Base-by-base conservation (phyloP, 1,139 yeast genomes). In the Nakaseomyces bracarensis region DNA sequence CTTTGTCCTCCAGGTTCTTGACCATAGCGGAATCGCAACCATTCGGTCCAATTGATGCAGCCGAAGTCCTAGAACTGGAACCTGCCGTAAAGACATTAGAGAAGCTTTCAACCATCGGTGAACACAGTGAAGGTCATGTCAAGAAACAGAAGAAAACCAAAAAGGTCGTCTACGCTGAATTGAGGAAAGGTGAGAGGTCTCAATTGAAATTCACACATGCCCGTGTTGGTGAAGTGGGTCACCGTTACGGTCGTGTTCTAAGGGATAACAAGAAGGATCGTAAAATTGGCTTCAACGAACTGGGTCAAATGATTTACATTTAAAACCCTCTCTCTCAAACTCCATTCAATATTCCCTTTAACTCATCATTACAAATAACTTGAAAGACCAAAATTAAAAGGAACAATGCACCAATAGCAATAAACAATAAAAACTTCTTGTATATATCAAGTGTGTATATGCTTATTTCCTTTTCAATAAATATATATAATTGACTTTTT, bases 11-110 rank as follows among this genome's bases (percentile, higher is more conserved):
- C 53, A 73, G 94, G 51, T 89, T 87, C 68, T 67, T 86, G 60
- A 82, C 94, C 18, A 81, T 91, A 60, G 91, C 96, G 11, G 97
- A 91, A 66, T 79, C 89, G 16, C 94, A 87, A 65, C 95, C 96
- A n/a, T 89, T 89, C 63, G 96, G 96, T 4, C 95, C 97, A 6
- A 74, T 87, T 7, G 97, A 91, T 59, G 96, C 98, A n/a, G 96
- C 98, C 40, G 69, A 77, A 47, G 74, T 83, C 36, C 76, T 85
- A 52, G 87, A 75, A 37, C 71, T 89, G 50, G 91, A 85, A 60
- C 94, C 95, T 16, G 96, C 97, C 33, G 74, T 77, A 41, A 78
- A 73, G 36, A 82, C 93, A 3, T 71, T 86, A 53, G 77, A 77
- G 51, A 74, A 74, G 55, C 71, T 85, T 49, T 70, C 86, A 9